Base-by-base conservation (phyloP, 139 green algal species). In the Picochlorum sp. region DNA sequence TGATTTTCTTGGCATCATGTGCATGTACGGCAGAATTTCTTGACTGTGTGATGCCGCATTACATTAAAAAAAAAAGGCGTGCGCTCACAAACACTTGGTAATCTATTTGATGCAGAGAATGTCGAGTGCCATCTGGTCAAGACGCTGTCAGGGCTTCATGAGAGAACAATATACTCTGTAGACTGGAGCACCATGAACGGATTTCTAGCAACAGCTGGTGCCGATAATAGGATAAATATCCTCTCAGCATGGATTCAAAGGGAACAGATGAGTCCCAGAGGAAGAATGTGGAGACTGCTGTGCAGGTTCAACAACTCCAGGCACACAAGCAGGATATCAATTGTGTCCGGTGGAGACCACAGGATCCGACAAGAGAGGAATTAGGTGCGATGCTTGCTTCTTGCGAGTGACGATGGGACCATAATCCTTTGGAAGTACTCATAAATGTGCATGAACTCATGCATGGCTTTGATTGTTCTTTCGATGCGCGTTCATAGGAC, bases 271-370 rank as follows among this genome's bases (percentile, higher is more conserved):
- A 24, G 52, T 59, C 20, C 7, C 18, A 57, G 26, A 21, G 32
- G 26, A 70, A 62, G 34, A 20, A 52, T 16, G 44, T 15, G 3
- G 56, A 49, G 55, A 26, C 21, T 51, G 66, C 24, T 38, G 18
- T 8, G 23, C 13, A 80, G 50, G 63, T 79, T 23, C 59, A 47
- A 34, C 62, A 15, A 34, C 55, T 69, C 10, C 28, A 74, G 11
- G 84, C 85, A 3, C 88, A 94, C 45, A 13, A 21, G 3, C 41
- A 62, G 13, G 88, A 95, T 69, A 78, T 95, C 2, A 95, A 95
- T 70, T 93, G 88, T 63, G 88, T 95, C 21, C 58, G 71, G 0
- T 95, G 88, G 86, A 70, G 83, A 58, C 88, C 88, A 1, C 34
- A 41, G 34, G 9, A 41, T 41, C 1, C 34, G 9, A 41, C 8